phyloP scores from a whole-genome alignment of 148 eudicot species.

The Tetragonia tetragonoides region DNA sequence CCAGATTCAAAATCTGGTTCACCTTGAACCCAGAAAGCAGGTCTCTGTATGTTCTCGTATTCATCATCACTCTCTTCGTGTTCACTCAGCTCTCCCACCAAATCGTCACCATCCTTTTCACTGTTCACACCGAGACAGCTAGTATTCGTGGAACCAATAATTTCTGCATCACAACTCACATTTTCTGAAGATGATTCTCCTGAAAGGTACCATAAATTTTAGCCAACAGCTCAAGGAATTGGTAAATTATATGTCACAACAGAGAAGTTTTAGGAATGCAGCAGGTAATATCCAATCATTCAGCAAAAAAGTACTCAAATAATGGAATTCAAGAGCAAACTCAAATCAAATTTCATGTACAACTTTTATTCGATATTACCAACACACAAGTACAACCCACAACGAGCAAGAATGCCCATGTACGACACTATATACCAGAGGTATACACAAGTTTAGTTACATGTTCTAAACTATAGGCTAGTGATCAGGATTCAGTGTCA shows the following conservation, averaged over 20 bases:
- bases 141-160: conserved; percentile 24
- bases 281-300: conserved; percentile 15
- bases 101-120: conserved; percentile 26
- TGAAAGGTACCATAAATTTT: conserved; percentile 39
- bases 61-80: conserved; percentile 76
- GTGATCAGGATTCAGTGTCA: conserved; percentile 1
- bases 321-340: background rate
- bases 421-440: conserved; percentile 25
- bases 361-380: conserved; percentile 9
- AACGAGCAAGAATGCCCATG: conserved; percentile 15
- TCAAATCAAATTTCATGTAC: conserved; percentile 10
- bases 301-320: conserved; percentile 20
- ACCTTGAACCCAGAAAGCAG: conserved; percentile 82
- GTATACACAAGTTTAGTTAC: conserved; percentile 22
- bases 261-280: conserved; percentile 14
- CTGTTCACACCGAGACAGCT: conserved; percentile 19
- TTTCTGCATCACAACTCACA: conserved; percentile 35
- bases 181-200: conserved; percentile 44
- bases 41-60: conserved; percentile 59
- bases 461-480: conserved; percentile 1
- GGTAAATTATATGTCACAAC: conserved; percentile 4
- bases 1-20: conserved; percentile 95
- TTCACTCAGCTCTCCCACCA: conserved; percentile 45
- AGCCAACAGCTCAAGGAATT: conserved; percentile 18
- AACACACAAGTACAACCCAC: conserved; percentile 15